These are phyloP conservation scores for Diatrype stigma DNA, from an alignment of 2,329 filamentous ascomycete species.

Conservation along the genomic window DNA sequence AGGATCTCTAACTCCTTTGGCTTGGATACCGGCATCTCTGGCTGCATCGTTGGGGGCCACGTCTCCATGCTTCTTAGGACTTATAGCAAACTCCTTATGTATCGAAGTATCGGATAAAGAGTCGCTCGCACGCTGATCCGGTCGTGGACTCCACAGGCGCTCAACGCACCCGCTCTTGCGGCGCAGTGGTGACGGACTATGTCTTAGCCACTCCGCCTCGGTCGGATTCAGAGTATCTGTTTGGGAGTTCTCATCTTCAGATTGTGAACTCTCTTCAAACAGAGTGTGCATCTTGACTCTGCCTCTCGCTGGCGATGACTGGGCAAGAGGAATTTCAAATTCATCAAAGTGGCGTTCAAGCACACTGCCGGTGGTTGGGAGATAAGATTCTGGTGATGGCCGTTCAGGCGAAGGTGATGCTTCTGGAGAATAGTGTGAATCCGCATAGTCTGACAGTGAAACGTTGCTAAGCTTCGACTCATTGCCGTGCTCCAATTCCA, in stretches of 20 bases:
- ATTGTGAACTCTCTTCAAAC: conserved; percentile 5
- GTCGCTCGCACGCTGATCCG: conserved; percentile 9
- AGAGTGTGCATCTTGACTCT: conserved; percentile 8
- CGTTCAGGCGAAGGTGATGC: conserved; percentile 17
- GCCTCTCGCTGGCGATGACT: conserved; percentile 11
- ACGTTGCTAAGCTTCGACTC: conserved; percentile 11
- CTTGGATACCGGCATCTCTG: not conserved
- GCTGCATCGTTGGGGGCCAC: not conserved
- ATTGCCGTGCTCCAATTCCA: conserved; percentile 15
- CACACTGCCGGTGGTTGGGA: conserved; percentile 27
- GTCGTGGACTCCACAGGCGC: conserved; percentile 18
- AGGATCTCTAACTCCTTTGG: conserved; percentile 1
- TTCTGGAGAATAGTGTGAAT: conserved; percentile 20
- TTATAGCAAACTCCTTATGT: not conserved
- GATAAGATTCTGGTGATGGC: conserved; percentile 24
- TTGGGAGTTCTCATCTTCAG: conserved; percentile 2
- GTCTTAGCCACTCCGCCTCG: conserved; percentile 28
- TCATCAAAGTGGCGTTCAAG: conserved; percentile 25
- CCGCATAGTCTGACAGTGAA: conserved; percentile 26
- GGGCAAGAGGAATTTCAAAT: conserved; percentile 18
- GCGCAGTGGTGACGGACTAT: conserved; percentile 22
- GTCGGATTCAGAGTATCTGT: conserved; percentile 16
- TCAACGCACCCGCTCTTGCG: conserved; percentile 7
- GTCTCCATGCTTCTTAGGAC: not conserved
- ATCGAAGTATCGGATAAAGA: conserved; percentile 3